These are phyloP conservation scores for Blastobotrys elegans DNA, from an alignment of 1,139 yeast species.

Conservation along the genomic window DNA sequence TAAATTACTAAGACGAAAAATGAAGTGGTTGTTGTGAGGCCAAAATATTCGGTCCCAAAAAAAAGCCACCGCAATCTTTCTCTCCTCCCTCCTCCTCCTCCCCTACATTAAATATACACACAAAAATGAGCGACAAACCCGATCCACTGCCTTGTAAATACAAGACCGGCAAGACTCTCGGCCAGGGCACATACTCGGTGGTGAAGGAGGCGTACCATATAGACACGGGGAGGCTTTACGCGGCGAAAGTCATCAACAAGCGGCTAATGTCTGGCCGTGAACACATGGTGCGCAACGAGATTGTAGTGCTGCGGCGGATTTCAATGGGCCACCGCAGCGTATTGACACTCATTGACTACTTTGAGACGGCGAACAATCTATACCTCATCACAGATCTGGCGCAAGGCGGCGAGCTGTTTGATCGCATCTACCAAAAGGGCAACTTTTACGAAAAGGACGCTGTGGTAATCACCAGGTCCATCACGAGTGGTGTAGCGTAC, in stretches of 20 bases:
- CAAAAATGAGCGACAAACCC: not conserved
- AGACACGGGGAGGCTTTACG: slow-evolving; percentile 36
- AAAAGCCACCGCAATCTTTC: no score
- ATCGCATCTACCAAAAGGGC: slow-evolving; percentile 50
- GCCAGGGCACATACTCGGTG: slow-evolving; percentile 40
- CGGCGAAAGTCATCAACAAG: slow-evolving; percentile 42
- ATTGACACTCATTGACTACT: slow-evolving; percentile 60
- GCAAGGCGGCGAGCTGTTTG: slow-evolving; percentile 65
- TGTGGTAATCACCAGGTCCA: slow-evolving; percentile 45
- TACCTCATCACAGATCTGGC: slow-evolving; percentile 66
- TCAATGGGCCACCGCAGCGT: slow-evolving; percentile 53
- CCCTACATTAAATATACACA: not conserved
- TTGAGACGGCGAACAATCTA: slow-evolving; percentile 56
- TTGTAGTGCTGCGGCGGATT: slow-evolving; percentile 45
- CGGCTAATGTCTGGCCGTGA: slow-evolving; percentile 42
- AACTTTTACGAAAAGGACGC: slow-evolving; percentile 49
- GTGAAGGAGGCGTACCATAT: slow-evolving; percentile 40
- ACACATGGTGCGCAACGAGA: slow-evolving; percentile 51
- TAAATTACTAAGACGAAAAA: no score
- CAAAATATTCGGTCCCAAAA: not conserved
- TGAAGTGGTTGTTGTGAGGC: not conserved
- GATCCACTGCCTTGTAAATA: slow-evolving; percentile 30
- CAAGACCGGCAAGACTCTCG: slow-evolving; percentile 35
- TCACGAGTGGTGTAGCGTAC: slow-evolving; percentile 51
- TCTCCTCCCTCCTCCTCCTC: no score